phyloP scores from a whole-genome alignment of 345 rosid species.

The Acer negundo region DNA sequence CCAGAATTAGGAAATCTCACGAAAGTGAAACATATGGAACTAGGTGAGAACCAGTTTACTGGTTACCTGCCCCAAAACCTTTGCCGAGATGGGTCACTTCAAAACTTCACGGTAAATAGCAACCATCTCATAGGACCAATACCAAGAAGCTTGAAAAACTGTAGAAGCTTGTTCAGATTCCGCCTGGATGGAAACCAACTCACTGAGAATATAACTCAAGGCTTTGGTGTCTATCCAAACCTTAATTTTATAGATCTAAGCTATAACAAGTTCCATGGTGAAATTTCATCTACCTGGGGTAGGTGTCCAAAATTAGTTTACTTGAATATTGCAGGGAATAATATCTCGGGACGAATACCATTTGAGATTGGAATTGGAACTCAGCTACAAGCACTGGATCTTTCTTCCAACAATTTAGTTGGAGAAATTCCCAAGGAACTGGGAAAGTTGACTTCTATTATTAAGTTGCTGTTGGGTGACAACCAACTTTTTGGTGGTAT shows the following conservation, averaged over 20 bases:
- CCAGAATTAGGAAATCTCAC: slow-evolving; percentile 5
- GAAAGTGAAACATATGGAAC: neutral
- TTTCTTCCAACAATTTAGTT: slow-evolving; percentile 36
- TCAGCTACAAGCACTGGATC: slow-evolving; percentile 28
- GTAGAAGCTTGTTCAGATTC: slow-evolving; percentile 28
- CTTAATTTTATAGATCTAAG: slow-evolving; percentile 21
- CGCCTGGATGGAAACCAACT: slow-evolving; percentile 30
- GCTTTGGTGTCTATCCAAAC: slow-evolving; percentile 33
- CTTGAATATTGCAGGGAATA: slow-evolving; percentile 24
- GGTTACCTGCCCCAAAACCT: slow-evolving; percentile 26
- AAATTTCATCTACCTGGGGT: slow-evolving; percentile 26
- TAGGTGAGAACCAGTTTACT: slow-evolving; percentile 20
- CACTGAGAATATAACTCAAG: slow-evolving; percentile 24
- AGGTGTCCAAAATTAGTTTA: slow-evolving; percentile 2
- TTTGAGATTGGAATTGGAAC: slow-evolving; percentile 28
- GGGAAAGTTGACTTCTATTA: slow-evolving; percentile 24
- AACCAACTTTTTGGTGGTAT: slow-evolving; percentile 28
- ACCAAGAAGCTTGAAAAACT: slow-evolving; percentile 36
- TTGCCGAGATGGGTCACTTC: slow-evolving; percentile 17
- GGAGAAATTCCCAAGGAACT: slow-evolving; percentile 37
- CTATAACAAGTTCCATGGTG: slow-evolving; percentile 27
- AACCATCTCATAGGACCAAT: slow-evolving; percentile 30
- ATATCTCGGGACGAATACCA: slow-evolving; percentile 34
- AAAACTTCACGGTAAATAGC: neutral
- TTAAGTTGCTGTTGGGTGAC: neutral